Evolutionary conservation across 345 rosid species (phyloP), one percentile per base, ranked within the genome.

Genomic region (Salix suchowensis): DNA sequence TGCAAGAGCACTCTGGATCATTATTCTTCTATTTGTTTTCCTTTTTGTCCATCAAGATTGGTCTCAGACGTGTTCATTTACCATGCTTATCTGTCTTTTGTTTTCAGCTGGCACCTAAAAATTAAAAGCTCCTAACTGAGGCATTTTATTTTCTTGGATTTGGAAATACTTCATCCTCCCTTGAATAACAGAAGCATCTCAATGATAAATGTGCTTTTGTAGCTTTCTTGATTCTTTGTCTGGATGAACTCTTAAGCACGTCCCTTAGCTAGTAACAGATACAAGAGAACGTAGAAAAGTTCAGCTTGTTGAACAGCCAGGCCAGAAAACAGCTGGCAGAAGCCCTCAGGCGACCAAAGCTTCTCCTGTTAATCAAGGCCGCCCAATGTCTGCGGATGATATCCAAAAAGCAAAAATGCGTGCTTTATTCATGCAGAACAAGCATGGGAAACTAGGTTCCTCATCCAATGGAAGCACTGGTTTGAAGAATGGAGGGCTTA

Each of bases 351-450:
- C 88, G 11, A 81, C 87, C 48, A 90, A 89, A 84, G 72, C 86
- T 68, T 89, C 78, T 44, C 74, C 93, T 76, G 74, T 82, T 77
- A 83, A 82, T 83, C 91, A 85, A 76, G 86, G 93, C 70, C 98
- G 98, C 67, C 99, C 99, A 24, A 90, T 96, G 94, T 94, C 99
- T 74, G 94, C 94, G 60, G 99, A 96, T 88, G 99, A 96, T 87
- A 94, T 94, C 82, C 97, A 94, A 86, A 96, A 96, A 80, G 99
- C 97, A 70, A 96, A 96, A 83, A 84, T 91, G 93, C 97, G 97
- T 74, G 96, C 97, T 64, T 82, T 83, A 28, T 88, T 81, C 85
- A 92, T 90, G 97, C 94, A 93, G 79, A 85, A 88, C 84, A 96
- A 88, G 87, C 81, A 90, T 80, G 89, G 88, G 65, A 92, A 87